Conservation (phyloP, 805 yeast species). For the Starmerella floris region DNA sequence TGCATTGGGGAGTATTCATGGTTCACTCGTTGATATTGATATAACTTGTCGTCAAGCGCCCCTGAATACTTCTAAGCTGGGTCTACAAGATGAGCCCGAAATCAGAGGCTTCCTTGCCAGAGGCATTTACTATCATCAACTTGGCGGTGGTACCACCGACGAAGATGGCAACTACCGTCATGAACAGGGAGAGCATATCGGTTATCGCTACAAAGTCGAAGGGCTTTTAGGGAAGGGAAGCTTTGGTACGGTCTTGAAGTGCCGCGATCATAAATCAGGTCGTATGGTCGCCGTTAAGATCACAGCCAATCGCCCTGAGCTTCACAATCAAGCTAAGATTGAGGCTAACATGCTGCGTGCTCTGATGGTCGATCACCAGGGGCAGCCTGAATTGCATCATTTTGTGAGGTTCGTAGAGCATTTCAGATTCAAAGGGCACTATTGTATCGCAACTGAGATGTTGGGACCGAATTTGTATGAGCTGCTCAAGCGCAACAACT, state of each 20-base stretch:
- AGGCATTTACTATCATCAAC: constrained; percentile 11
- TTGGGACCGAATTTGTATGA: constrained; percentile 57
- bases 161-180: constrained; percentile 46
- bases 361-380: constrained; percentile 28
- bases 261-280: constrained; percentile 51
- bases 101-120: constrained; percentile 8
- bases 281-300: constrained; percentile 59
- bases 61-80: neutral
- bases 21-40: constrained; percentile 12
- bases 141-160: constrained; percentile 29
- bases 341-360: constrained; percentile 57
- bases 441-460: constrained; percentile 67
- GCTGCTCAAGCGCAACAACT: constrained; percentile 29
- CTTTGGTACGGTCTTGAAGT: constrained; percentile 64
- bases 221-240: constrained; percentile 60
- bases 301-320: constrained; percentile 56
- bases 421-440: constrained; percentile 67
- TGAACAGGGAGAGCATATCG: constrained; percentile 53
- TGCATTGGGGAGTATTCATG: neutral
- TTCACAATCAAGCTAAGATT: constrained; percentile 64
- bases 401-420: constrained; percentile 50
- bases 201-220: constrained; percentile 55
- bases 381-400: constrained; percentile 25
- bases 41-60: neutral
- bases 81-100: constrained; percentile 1